phyloP scores from a whole-genome alignment of 2,329 filamentous ascomycete genomes.

The Malbranchea cinnamomea region DNA sequence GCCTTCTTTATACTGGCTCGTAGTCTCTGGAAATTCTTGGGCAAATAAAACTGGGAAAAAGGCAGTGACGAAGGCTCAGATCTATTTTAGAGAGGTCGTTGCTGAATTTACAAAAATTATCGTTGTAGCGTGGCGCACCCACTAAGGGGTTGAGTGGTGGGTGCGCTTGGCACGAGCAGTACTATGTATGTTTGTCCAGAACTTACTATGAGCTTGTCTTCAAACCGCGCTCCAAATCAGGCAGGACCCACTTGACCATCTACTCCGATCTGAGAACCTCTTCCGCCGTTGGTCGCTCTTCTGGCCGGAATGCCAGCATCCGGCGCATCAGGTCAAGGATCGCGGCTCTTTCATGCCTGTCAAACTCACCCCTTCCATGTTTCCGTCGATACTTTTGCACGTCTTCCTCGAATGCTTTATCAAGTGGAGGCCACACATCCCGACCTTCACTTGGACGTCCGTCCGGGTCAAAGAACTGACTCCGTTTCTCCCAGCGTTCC shows the following conservation, averaged over 20 bases:
- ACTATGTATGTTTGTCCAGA: too few species aligned
- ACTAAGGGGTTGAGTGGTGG: too few species aligned
- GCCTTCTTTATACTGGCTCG: too few species aligned
- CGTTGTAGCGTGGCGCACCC: too few species aligned
- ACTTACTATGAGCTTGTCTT: too few species aligned
- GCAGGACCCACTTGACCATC: slow-evolving; percentile 10
- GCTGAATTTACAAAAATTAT: too few species aligned
- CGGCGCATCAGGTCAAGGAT: slow-evolving; percentile 7
- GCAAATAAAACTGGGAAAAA: too few species aligned
- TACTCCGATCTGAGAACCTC: slow-evolving; percentile 8
- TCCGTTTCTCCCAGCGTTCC: slow-evolving; percentile 9
- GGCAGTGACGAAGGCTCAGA: too few species aligned
- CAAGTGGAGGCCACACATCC: slow-evolving; percentile 10
- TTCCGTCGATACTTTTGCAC: slow-evolving; percentile 11
- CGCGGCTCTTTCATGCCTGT: slow-evolving; percentile 8
- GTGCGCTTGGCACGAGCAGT: too few species aligned
- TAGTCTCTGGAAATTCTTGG: too few species aligned
- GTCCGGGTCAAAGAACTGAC: slow-evolving; percentile 9
- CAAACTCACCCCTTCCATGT: slow-evolving; percentile 4
- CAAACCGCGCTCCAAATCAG: slow-evolving; percentile 6
- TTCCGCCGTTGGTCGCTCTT: slow-evolving; percentile 6
- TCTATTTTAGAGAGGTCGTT: too few species aligned
- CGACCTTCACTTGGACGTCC: slow-evolving; percentile 7
- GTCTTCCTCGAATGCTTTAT: slow-evolving; percentile 11
- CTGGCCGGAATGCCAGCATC: slow-evolving; percentile 7